phyloP scores from a whole-genome alignment of 805 yeast genomes.

The Candida saitoana region DNA sequence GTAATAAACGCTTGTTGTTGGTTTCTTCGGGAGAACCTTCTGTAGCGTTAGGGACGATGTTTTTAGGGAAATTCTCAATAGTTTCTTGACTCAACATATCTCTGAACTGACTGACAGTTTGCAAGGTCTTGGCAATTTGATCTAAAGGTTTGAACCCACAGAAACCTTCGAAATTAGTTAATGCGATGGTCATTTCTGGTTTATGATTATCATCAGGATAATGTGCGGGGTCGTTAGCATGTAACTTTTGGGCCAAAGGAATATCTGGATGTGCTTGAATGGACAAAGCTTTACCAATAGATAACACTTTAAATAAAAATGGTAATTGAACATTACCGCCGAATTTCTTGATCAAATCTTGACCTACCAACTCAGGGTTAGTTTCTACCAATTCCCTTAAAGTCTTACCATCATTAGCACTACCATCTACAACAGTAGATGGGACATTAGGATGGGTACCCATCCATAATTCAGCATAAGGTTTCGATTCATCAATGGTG shows the following conservation, averaged over 20 bases:
- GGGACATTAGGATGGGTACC: slow-evolving; percentile 96
- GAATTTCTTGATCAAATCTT: slow-evolving; percentile 56
- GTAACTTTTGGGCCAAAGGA: slow-evolving; percentile 69
- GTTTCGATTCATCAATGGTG: slow-evolving; percentile 64
- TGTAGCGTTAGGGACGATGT: slow-evolving; percentile 42
- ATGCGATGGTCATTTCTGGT: slow-evolving; percentile 99
- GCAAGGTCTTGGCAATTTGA: slow-evolving; percentile 66
- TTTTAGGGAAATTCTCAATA: slow-evolving; percentile 49
- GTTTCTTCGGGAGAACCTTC: slow-evolving; percentile 52
- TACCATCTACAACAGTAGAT: slow-evolving; percentile 49
- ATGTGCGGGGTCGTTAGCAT: slow-evolving; percentile 79
- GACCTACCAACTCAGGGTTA: slow-evolving; percentile 60
- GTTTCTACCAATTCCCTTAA: slow-evolving; percentile 63
- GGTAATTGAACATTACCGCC: slow-evolving; percentile 74
- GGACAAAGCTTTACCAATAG: slow-evolving; percentile 86
- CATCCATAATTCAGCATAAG: slow-evolving; percentile 99
- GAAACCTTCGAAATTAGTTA: slow-evolving; percentile 93
- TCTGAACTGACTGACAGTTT: slow-evolving; percentile 71
- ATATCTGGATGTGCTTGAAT: slow-evolving; percentile 99
- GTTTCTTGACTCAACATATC: slow-evolving; percentile 63
- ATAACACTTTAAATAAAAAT: slow-evolving; percentile 87
- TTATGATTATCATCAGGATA: slow-evolving; percentile 98
- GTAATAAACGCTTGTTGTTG: slow-evolving; percentile 61
- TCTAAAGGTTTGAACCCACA: slow-evolving; percentile 94
- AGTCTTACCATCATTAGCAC: slow-evolving; percentile 42